Evolutionary conservation across 305 asterid genomes (phyloP).

Genomic region (Fraxinus ornus): DNA sequence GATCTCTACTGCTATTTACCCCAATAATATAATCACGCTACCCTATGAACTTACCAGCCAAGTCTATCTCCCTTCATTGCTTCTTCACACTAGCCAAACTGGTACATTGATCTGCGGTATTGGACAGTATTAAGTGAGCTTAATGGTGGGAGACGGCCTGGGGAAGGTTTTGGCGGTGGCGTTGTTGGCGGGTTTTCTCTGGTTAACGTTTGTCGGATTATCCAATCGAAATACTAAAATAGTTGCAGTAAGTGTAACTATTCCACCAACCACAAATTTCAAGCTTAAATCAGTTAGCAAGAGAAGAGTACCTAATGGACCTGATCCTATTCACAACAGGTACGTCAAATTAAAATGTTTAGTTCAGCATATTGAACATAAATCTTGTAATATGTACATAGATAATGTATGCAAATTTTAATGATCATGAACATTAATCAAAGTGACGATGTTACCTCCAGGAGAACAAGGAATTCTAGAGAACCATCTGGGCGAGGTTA

Average conservation of each 20-base stretch:
- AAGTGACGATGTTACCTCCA: neutral
- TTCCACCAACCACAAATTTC: slow-evolving; percentile 22
- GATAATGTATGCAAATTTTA: no score
- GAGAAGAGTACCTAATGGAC: slow-evolving; percentile 78
- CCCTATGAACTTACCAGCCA: neutral
- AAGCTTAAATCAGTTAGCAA: slow-evolving; percentile 54
- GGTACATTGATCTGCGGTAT: neutral
- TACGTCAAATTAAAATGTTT: slow-evolving; percentile 15
- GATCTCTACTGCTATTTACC: neutral
- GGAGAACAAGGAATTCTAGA: neutral
- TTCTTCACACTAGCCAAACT: neutral
- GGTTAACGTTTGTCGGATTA: slow-evolving; percentile 39
- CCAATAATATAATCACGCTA: neutral
- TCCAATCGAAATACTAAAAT: slow-evolving; percentile 22
- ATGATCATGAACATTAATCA: neutral
- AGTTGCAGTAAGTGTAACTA: slow-evolving; percentile 11
- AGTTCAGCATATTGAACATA: neutral
- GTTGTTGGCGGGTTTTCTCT: slow-evolving; percentile 40
- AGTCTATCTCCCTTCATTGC: neutral
- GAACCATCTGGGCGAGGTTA: neutral
- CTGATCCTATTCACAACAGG: slow-evolving; percentile 96
- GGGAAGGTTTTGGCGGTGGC: slow-evolving; percentile 24
- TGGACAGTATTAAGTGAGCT: neutral
- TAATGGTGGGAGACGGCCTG: neutral
- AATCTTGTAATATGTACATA: neutral